Evolutionary conservation across 179 eudicot genomes (phyloP), one percentile per base, ranked within the genome.

Genomic region (Drosera spatulata): DNA sequence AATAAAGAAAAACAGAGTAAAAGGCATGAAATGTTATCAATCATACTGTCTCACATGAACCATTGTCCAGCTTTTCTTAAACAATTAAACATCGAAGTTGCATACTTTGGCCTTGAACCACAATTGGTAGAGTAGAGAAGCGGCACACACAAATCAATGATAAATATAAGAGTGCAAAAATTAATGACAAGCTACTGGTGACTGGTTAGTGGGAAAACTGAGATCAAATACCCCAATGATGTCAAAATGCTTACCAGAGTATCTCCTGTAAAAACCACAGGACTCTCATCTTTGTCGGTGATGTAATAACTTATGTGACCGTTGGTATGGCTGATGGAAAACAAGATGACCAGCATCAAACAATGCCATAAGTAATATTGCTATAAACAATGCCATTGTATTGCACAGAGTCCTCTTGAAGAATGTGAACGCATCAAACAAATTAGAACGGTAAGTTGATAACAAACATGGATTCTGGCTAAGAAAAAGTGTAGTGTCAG

Each of bases 251-350:
- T 76, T 65, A 89, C 99, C 96, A 93, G 58, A 66, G 96, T 93
- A 66, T 93, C 96, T 61, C 99, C 99, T 1, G 96, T 93, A 75
- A 93, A 93, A 58, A 93, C 96, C 69, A 93, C 93, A 62, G 96
- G 88, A 69, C 84, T 91, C 60, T 82, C 95, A 43, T 79, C 95
- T 66, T 86, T 79, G 53, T 80, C 90, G 56, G 99, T 86, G 60
- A 93, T 77, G 70, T 84, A 84, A 77, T 93, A 93, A 69, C 99
- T 89, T 72, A 93, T 93, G 65, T 93, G 99, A 66, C 99, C 99
- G 59, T 80, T 85, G 53, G 99, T 93, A 66, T 93, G 99, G 81
- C 99, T 93, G 81, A 71, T 54, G 61, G 58, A 71, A 38, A 53
- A 43, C 39, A 45, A 37, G 44, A 33, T 9, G 11, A 43, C 42